Evolutionary conservation across 2,329 filamentous ascomycete species (phyloP), one percentile per base, ranked within the genome.

Genomic region (Coleophoma crateriformis): DNA sequence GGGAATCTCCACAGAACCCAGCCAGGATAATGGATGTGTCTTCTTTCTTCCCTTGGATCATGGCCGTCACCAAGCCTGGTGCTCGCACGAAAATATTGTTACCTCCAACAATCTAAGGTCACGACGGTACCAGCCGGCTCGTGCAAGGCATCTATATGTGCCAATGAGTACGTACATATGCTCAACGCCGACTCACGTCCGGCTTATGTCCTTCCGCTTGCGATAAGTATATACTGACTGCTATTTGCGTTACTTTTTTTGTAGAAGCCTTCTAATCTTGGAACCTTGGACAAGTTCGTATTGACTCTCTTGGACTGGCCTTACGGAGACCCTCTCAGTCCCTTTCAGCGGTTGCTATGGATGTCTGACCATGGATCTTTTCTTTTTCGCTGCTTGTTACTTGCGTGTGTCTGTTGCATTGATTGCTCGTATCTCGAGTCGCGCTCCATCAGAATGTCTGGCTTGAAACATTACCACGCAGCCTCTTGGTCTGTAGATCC

Each of bases 141-240:
- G 13, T 14, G 12, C 11, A 37, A n/a, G 13, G 19, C 15, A 35
- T 46, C 12, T 43, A 59, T 53, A 58, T 34, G 56, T 61, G 60
- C 57, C 58, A 37, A 40, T 52, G 61, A 61, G 62, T 64, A 64
- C 61, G 62, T 64, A 60, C 54, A 61, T 53, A 52, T 61, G 51
- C 51, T 59, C 51, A 54, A 53, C 47, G 56, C 57, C 55, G 52
- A 55, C 55, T 49, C 49, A 56, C 51, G 55, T 62, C 57, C 52
- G 48, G 56, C 54, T 47, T 52, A 46, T 42, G 6, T 27, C 27
- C 27, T 27, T 10, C 27, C 27, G 27, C 27, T 27, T 27, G 27
- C 27, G 49, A 50, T 40, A 56, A 60, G 52, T 44, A 59, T 61
- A 54, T 52, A 64, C 62, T 64, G 59, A 64, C 51, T 48, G 48